These are phyloP conservation scores for Saccharomycopsis synnaedendra DNA, from an alignment of 805 yeast species.

Conservation along the genomic window DNA sequence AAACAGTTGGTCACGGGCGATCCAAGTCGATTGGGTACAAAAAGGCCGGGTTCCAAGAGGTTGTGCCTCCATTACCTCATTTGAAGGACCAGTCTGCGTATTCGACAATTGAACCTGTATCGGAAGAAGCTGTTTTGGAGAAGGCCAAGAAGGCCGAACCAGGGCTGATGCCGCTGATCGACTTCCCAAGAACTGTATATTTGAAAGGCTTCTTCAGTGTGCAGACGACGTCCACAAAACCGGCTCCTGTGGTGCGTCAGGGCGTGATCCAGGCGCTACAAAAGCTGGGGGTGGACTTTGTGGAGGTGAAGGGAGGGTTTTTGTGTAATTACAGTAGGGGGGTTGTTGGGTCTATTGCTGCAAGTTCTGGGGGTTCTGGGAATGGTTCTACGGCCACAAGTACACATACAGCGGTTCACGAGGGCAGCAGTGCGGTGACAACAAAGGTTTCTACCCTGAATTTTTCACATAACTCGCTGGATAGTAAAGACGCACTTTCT, in stretches of 20 bases:
- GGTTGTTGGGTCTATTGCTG: background rate
- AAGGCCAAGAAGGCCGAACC: conserved; percentile 49
- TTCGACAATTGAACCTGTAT: conserved; percentile 24
- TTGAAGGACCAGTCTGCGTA: conserved; percentile 29
- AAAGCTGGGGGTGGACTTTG: conserved; percentile 66
- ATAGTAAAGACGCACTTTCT: conserved; percentile 3
- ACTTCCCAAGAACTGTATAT: conserved; percentile 82
- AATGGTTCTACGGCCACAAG: conserved; percentile 16
- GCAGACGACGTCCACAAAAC: conserved; percentile 89
- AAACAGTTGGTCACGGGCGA: conserved; percentile 73
- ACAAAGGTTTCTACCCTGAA: conserved; percentile 11
- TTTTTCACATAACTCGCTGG: conserved; percentile 14
- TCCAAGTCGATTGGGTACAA: conserved; percentile 37
- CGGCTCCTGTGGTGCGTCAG: conserved; percentile 77
- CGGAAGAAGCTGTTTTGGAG: conserved; percentile 38
- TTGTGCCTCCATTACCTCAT: conserved; percentile 23
- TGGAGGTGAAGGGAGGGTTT: conserved; percentile 91
- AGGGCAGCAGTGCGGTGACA: conserved; percentile 2
- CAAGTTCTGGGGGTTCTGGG: background rate
- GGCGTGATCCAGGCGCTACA: conserved; percentile 71
- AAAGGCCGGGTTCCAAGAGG: conserved; percentile 9
- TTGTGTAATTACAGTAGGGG: conserved; percentile 41
- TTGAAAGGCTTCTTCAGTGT: conserved; percentile 90
- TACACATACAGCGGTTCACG: conserved; percentile 16
- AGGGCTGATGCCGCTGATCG: conserved; percentile 87